Conservation (phyloP, 352 stramenopile genomes). For the Pythium dissimile region DNA sequence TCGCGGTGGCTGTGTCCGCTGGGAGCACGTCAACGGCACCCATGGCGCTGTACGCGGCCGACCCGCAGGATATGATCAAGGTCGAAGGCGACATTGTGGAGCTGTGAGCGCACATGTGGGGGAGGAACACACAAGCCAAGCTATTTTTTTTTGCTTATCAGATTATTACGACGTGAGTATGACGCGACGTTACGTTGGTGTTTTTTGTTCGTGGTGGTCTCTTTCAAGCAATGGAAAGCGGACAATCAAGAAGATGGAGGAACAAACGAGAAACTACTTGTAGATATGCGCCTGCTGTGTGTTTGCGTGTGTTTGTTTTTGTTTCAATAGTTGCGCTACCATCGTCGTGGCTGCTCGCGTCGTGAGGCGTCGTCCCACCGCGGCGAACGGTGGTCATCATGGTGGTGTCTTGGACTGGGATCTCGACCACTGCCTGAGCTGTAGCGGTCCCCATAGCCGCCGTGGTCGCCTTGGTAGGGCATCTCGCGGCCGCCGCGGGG, state of each 20-base stretch:
- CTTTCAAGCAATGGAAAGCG: not conserved
- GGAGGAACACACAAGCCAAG: too few relatives aligned
- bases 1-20: constrained; percentile 3
- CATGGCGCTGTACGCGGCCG: constrained; percentile 4
- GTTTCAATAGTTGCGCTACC: not conserved
- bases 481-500: constrained; percentile 12
- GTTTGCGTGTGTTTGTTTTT: not conserved
- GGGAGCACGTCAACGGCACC: not conserved
- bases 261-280: not conserved
- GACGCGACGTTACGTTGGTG: too few relatives aligned
- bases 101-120: constrained; percentile 16
- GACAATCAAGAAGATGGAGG: not conserved
- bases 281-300: too few relatives aligned
- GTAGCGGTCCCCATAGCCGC: constrained; percentile 12
- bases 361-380: constrained; percentile 11
- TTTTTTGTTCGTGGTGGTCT: too few relatives aligned
- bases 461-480: constrained; percentile 3
- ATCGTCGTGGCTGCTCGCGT: constrained; percentile 11
- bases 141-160: too few relatives aligned
- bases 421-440: not conserved
- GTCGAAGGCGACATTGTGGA: constrained; percentile 34
- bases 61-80: constrained; percentile 26
- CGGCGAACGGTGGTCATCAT: constrained; percentile 1
- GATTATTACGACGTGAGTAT: too few relatives aligned
- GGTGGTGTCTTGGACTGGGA: not conserved